Evolutionary conservation across 352 stramenopile species (phyloP), one percentile per base, ranked within the genome.

Genomic region (Pythium volutum): DNA sequence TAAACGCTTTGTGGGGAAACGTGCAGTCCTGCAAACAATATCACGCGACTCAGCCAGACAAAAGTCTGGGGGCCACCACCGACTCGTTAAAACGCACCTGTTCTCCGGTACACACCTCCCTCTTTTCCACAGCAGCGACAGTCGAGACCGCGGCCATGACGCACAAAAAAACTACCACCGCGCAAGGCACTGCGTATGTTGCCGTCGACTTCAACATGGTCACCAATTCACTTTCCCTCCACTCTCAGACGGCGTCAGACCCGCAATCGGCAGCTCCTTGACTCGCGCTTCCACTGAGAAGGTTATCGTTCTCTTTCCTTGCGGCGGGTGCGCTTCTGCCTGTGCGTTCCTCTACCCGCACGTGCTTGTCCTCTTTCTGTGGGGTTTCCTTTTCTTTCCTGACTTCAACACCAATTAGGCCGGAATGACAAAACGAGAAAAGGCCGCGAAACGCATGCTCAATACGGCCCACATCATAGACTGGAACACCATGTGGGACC

Each of bases 371-470:
- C 31, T 36, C 31, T 8, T 36, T 10, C 11, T 12, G 45, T 51
- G 45, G 2, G 46, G 25, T 42, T 11, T 54, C 29, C 16, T n/a
- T 27, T 57, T 38, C 18, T 27, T 42, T 14, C 11, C 7, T 29
- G 22, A 59, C 53, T 59, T 59, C 53, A 59, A 59, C 53, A 45
- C 20, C 39, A 51, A 50, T n/a, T n/a, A n/a, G n/a, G n/a, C n/a
- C n/a, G n/a, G n/a, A n/a, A n/a, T 16, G 16, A 42, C 11, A 43
- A 43, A 43, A 3, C 34, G 43, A 62, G 31, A 49, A 45, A 33
- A 43, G 18, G 16, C 15, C 33, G 15, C 42, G 57, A 64, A 64
- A 64, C 57, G 57, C n/a, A 64, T 45, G 48, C 46, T 64, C 47
- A 25, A 47, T 46, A 26, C 14, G 34, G 4, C 8, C 25, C 22